These are phyloP conservation scores for Phytophthora sp. DNA, from an alignment of 352 stramenopile genomes.

Conservation along the genomic window DNA sequence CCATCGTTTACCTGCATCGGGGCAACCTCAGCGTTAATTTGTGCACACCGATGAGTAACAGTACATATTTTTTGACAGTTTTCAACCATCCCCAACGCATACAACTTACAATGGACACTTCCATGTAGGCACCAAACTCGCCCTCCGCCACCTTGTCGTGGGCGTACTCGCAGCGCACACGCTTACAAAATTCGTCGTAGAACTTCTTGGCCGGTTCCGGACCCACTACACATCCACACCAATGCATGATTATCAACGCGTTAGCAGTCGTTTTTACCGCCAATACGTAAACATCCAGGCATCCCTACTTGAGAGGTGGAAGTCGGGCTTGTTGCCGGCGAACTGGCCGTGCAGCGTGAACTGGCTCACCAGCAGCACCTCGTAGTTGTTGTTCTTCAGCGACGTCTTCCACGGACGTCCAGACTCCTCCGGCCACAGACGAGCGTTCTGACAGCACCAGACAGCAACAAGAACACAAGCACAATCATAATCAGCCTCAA, in stretches of 20 bases:
- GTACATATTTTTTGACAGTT: neutral
- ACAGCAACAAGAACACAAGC: neutral
- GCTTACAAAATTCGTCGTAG: conserved; percentile 76
- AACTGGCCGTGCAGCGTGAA: conserved; percentile 88
- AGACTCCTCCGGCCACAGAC: conserved; percentile 76
- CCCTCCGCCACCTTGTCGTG: conserved; percentile 78
- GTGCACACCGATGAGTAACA: neutral
- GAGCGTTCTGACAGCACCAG: conserved; percentile 62
- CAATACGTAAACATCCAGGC: neutral
- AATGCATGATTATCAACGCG: neutral
- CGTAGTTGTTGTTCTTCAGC: conserved; percentile 61
- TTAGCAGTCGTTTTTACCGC: neutral
- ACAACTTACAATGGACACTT: conserved; percentile 75
- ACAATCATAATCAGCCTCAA: neutral
- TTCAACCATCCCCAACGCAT: neutral
- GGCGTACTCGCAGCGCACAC: conserved; percentile 62
- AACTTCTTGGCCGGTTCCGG: conserved; percentile 71
- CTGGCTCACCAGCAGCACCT: conserved; percentile 89
- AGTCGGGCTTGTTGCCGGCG: conserved; percentile 86
- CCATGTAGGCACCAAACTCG: conserved; percentile 87
- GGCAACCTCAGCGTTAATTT: conserved; percentile 10
- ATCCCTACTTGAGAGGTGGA: conserved; percentile 79
- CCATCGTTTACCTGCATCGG: conserved; percentile 77
- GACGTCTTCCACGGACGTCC: conserved; percentile 69
- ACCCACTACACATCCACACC: conserved; percentile 49